Evolutionary conservation across 169 alveolate species (phyloP), one percentile per base, ranked within the genome.

Genomic region (Theileria parva): DNA sequence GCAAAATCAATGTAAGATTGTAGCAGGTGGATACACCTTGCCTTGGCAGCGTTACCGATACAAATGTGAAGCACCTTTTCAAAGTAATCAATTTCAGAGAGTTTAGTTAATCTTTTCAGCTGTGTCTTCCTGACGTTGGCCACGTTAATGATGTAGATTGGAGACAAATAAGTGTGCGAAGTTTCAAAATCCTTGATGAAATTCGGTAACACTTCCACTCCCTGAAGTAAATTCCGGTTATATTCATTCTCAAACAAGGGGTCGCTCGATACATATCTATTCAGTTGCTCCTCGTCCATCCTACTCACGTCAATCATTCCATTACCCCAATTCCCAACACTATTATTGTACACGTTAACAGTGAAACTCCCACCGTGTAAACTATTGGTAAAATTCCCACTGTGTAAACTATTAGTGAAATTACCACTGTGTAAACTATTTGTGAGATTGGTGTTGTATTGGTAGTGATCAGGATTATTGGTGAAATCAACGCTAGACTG

Each of bases 1-100:
- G 86, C 69, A 50, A 84, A 84, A 9, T 71, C 90, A 37, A 84
- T 69, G 59, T 84, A 84, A 0, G 90, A 84, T 70, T 84, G 86
- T n/a, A 84, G 72, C 70, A 84, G 57, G 50, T 84, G 86, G 23
- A 79, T 13, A 27, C 85, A 60, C 17, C 60, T 67, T 0, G 86
- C 19, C 66, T 74, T 81, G 1, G 85, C 88, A 8, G 85, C 66
- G 74, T 81, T 74, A 9, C 27, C 44, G 25, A 81, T 81, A 51
- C 88, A 81, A 30, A 64, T 65, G 23, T 81, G 85, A n/a, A 81
- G 44, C 21, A 81, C 76, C 55, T 61, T 50, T 8, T 48, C 60
- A 27, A 81, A 81, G 7, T 71, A 53, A 19, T 61, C 28, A 23
- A 65, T 77, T 2, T 81, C 85, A 9, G 85, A 61, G 3, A 81